Evolutionary conservation across 495 filamentous ascomycete genomes (phyloP).

Genomic region (Penicillium ochrochloron): DNA sequence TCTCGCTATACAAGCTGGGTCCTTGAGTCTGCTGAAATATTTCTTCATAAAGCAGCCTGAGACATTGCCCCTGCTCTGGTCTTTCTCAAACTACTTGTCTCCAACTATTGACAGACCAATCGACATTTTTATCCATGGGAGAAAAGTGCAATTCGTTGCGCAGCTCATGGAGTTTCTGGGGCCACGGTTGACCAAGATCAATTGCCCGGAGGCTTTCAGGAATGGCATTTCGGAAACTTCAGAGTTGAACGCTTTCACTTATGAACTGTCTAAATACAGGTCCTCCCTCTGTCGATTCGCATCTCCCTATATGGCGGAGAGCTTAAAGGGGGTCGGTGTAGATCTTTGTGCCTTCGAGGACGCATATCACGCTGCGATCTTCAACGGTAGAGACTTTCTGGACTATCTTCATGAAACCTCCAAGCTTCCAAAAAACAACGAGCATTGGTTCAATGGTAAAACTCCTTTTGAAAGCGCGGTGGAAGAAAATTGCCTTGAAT

Average conservation of each 20-base stretch:
- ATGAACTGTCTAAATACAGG: background rate
- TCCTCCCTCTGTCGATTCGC: background rate
- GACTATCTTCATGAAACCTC: background rate
- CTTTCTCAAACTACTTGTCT: background rate
- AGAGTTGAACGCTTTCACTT: background rate
- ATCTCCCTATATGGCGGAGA: background rate
- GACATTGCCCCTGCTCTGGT: background rate
- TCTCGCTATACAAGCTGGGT: background rate
- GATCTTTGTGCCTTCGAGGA: constrained; percentile 1
- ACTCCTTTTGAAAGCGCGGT: background rate
- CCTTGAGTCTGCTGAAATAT: background rate
- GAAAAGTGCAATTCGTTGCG: background rate
- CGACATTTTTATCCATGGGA: background rate
- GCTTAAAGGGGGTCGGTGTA: background rate
- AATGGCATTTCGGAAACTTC: background rate
- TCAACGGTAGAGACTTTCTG: background rate
- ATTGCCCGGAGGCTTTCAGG: background rate
- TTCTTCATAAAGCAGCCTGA: constrained; percentile 1
- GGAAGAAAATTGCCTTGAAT: background rate
- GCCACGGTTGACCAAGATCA: background rate
- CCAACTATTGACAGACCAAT: background rate
- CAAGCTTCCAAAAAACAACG: background rate
- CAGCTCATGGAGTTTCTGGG: background rate
- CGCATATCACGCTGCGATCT: background rate
- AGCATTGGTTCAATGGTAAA: background rate